phyloP scores from a whole-genome alignment of 768 basidiomycete genomes.

The Hygrophorus russula region DNA sequence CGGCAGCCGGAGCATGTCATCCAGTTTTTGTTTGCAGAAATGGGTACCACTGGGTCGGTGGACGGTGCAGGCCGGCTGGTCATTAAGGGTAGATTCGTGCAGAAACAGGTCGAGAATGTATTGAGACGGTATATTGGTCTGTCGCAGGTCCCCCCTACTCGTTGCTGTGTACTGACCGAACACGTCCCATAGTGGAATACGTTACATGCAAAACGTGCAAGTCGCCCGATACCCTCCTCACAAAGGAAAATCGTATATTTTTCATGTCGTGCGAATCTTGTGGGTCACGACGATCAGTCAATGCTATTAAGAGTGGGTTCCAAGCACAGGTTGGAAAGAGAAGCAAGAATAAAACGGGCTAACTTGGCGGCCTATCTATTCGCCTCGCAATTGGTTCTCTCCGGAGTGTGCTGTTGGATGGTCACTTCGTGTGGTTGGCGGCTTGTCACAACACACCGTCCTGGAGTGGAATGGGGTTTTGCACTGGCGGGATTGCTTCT shows the following conservation, averaged over 20 bases:
- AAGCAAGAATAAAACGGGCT: slow-evolving; percentile 72
- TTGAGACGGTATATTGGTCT: slow-evolving; percentile 90
- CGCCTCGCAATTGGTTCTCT: not conserved
- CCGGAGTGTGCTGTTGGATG: not conserved
- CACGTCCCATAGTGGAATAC: slow-evolving; percentile 65
- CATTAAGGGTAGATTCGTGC: slow-evolving; percentile 97
- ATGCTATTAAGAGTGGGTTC: slow-evolving; percentile 97
- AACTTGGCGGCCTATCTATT: slow-evolving; percentile 4
- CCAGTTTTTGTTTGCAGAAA: slow-evolving; percentile 91
- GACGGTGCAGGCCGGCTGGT: slow-evolving; percentile 87
- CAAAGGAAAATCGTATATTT: slow-evolving; percentile 98
- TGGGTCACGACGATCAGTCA: slow-evolving; percentile 84
- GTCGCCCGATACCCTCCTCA: slow-evolving; percentile 91
- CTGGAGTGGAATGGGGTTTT: not conserved
- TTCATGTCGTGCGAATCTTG: slow-evolving; percentile 94
- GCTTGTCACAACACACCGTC: too few species aligned
- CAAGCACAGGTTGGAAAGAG: slow-evolving; percentile 90
- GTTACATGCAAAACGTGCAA: slow-evolving; percentile 99
- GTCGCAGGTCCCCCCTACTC: slow-evolving; percentile 15
- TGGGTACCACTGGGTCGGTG: slow-evolving; percentile 95
- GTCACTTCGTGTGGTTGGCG: not conserved
- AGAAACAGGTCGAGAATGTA: slow-evolving; percentile 97
- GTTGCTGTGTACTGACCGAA: not conserved
- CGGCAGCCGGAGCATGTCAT: slow-evolving; percentile 97
- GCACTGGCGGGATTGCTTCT: not conserved